A percentile compares a stretch with the other conserved stretches of the same genome.
Evolutionary conservation across 805 yeast species (phyloP).

Genomic region (Teunomyces cretensis): DNA sequence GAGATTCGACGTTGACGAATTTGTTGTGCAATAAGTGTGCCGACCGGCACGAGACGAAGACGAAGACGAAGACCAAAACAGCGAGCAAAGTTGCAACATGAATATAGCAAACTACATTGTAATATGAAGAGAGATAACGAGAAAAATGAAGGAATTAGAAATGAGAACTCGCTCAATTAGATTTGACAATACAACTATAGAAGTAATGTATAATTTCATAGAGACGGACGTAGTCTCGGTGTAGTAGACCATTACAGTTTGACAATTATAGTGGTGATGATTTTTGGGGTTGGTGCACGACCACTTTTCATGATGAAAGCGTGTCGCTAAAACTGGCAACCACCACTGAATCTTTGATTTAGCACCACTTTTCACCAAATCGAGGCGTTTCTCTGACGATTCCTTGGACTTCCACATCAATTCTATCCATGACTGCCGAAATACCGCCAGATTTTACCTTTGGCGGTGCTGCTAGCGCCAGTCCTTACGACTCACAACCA

Average conservation of each 20-base stretch:
- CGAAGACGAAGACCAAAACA: no score
- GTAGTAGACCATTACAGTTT: no score
- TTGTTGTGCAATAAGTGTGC: conserved; percentile 15
- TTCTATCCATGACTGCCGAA: not conserved
- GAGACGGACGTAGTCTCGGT: not conserved
- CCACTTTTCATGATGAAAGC: not conserved
- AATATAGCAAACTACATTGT: no score
- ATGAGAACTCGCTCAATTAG: not conserved
- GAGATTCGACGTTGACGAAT: conserved; percentile 18
- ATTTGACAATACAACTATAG: not conserved
- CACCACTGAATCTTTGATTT: not conserved
- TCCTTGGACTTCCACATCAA: not conserved
- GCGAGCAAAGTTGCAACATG: no score
- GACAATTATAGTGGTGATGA: no score
- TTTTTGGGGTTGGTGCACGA: not conserved
- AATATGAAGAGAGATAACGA: not conserved
- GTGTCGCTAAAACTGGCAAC: not conserved
- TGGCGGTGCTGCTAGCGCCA: not conserved
- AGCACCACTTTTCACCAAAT: no score
- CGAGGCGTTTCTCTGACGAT: no score
- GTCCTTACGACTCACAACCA: not conserved
- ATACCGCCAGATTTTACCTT: not conserved
- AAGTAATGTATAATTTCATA: not conserved
- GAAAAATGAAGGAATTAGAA: not conserved
- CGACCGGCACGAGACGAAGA: no score